Base-by-base conservation (phyloP, 768 basidiomycete genomes). In the Leccinum broughii region DNA sequence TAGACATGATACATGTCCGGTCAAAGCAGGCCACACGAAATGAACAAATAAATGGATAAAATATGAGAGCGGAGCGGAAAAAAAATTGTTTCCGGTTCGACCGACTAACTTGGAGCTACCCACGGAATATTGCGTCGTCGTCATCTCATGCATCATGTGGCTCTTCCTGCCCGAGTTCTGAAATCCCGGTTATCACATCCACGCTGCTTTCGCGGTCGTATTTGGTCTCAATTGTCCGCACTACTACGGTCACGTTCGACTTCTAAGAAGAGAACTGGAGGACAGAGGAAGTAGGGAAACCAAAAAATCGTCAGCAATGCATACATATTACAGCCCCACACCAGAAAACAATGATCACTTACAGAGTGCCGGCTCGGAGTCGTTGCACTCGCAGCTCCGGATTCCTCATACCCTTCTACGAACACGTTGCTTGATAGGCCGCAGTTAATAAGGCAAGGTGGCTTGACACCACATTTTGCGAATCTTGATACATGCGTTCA, bases 401-500 rank as follows among this genome's bases (percentile, higher is more conserved):
- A 30, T 32, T 39, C 44, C 3, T 48, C 49, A 7, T 28, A 20
- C 14, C 14, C 15, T 34, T 41, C 20, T 17, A 17, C 14, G 10
- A 50, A 39, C 4, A 5, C 30, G 1, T 14, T 6, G 1, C 41
- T 46, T 3, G 50, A 71, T 34, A 0, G 67, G 59, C 5, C 57
- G 39, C 20, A 30, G 17, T 1, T 51, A 35, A 46, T 30, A 48
- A 15, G 26, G 28, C 35, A 54, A 15, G 52, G n/a, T 26, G 14
- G 32, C 52, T 15, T 37, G 51, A 17, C 17, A 28, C 13, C 17
- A 39, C 2, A 57, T 24, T 6, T 22, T 32, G 22, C 60, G 57
- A n/a, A 70, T 51, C 20, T n/a, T 60, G 10, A 20, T 50, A 24
- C 66, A 68, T 1, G 70, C 41, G 13, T 70, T 70, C 30, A 72